Conservation (phyloP, 768 basidiomycete species). For the Lentinula sp. region DNA sequence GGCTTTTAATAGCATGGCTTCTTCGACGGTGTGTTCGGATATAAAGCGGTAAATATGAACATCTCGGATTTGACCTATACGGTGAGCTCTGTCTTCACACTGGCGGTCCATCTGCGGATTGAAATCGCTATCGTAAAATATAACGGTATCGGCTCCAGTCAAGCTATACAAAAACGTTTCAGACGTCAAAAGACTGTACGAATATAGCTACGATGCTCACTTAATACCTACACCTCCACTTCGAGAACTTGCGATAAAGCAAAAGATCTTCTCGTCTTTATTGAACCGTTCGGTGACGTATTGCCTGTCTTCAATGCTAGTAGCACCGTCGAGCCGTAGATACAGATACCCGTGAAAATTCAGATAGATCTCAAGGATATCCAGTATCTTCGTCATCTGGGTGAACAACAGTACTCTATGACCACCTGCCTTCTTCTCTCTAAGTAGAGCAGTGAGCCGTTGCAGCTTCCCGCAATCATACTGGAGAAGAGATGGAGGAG, state of each 20-base stretch:
- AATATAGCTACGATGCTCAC: slow-evolving; percentile 33
- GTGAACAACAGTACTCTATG: slow-evolving; percentile 94
- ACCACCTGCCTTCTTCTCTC: slow-evolving; percentile 79
- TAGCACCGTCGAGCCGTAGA: slow-evolving; percentile 89
- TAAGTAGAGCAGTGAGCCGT: slow-evolving; percentile 68
- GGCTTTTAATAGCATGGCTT: slow-evolving; percentile 95
- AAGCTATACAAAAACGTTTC: slow-evolving; percentile 36
- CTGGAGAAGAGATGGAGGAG: slow-evolving; percentile 82
- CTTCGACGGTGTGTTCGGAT: slow-evolving; percentile 86
- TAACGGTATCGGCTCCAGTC: slow-evolving; percentile 89
- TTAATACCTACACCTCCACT: slow-evolving; percentile 93
- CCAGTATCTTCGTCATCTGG: slow-evolving; percentile 92
- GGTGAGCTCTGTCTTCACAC: slow-evolving; percentile 94
- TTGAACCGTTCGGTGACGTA: slow-evolving; percentile 87
- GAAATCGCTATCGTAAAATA: slow-evolving; percentile 97
- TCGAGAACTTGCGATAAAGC: slow-evolving; percentile 82
- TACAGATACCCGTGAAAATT: slow-evolving; percentile 93
- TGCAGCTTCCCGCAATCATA: slow-evolving; percentile 97
- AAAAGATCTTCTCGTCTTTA: slow-evolving; percentile 71
- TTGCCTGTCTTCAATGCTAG: slow-evolving; percentile 91
- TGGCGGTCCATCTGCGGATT: slow-evolving; percentile 98
- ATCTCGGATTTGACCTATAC: slow-evolving; percentile 96
- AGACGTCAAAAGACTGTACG: slow-evolving; percentile 12
- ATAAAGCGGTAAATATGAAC: slow-evolving; percentile 97
- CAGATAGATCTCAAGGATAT: slow-evolving; percentile 90